Conservation (phyloP, 768 basidiomycete genomes). For the Hygrophorus pudorinus region DNA sequence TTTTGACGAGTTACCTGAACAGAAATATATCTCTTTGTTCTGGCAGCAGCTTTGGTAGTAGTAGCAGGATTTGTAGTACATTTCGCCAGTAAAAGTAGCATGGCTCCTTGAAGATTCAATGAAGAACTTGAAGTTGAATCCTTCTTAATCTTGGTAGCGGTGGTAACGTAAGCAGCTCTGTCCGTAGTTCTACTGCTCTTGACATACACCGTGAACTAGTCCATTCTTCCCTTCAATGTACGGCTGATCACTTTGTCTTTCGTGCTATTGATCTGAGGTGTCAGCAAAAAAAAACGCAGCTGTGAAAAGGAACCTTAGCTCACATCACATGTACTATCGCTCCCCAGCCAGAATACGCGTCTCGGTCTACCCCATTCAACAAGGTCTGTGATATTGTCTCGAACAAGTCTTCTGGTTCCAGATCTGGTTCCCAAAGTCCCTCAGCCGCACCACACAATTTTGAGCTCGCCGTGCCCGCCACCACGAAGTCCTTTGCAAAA, state of each 20-base stretch:
- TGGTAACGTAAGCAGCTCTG: neutral
- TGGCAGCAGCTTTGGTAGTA: conserved; percentile 9
- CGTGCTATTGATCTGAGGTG: conserved; percentile 33
- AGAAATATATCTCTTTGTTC: conserved; percentile 42
- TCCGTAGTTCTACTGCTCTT: conserved; percentile 3
- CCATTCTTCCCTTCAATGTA: conserved; percentile 86
- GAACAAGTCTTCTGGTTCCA: conserved; percentile 94
- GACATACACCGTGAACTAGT: conserved; percentile 34
- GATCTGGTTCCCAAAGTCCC: conserved; percentile 95
- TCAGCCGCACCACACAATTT: conserved; percentile 97
- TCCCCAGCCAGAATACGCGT: conserved; percentile 97
- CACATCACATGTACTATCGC: conserved; percentile 92
- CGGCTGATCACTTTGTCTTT: conserved; percentile 74
- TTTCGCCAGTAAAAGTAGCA: neutral
- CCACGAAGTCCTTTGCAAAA: conserved; percentile 95
- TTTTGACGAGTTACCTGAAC: conserved; percentile 40
- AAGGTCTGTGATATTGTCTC: conserved; percentile 97
- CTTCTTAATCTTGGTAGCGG: no score
- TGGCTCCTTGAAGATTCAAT: neutral
- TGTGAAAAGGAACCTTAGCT: conserved; percentile 22
- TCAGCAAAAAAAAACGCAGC: neutral
- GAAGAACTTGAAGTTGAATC: no score
- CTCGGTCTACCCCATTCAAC: conserved; percentile 90
- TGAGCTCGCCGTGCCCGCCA: conserved; percentile 83
- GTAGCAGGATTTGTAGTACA: neutral